These are phyloP conservation scores for Xerophyta viscosa DNA, from an alignment of 106 monocot species.

Conservation along the genomic window DNA sequence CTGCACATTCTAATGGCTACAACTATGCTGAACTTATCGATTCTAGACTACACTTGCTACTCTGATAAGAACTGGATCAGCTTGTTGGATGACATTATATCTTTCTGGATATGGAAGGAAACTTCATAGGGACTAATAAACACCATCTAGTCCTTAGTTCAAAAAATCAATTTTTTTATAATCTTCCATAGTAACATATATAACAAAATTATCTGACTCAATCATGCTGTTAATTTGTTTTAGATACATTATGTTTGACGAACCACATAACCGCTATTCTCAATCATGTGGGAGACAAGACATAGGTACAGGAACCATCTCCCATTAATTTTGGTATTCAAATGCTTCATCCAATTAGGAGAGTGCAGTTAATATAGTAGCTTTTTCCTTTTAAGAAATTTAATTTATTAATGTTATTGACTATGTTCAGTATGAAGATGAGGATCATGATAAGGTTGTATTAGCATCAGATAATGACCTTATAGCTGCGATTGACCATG, in stretches of 20 bases:
- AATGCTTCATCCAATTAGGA: background rate
- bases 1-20: too few species aligned
- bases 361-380: background rate
- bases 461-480: conserved; percentile 13
- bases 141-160: too few species aligned
- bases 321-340: conserved; percentile 11
- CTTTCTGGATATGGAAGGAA: too few species aligned
- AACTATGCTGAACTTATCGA: too few species aligned
- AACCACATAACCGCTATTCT: conserved; percentile 8
- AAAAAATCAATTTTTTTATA: background rate
- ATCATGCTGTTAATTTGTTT: background rate
- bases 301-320: conserved; percentile 7
- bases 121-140: too few species aligned
- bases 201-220: background rate
- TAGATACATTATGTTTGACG: conserved; percentile 10
- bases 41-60: too few species aligned
- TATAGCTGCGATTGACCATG: conserved; percentile 13
- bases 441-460: conserved; percentile 12
- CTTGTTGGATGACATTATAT: too few species aligned
- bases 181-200: background rate
- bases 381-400: too few species aligned
- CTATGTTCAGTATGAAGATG: conserved; percentile 11
- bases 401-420: background rate
- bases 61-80: too few species aligned
- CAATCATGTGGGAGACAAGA: conserved; percentile 3